Base-by-base conservation (phyloP, 306 rosid genomes). In the Prunus davidiana region DNA sequence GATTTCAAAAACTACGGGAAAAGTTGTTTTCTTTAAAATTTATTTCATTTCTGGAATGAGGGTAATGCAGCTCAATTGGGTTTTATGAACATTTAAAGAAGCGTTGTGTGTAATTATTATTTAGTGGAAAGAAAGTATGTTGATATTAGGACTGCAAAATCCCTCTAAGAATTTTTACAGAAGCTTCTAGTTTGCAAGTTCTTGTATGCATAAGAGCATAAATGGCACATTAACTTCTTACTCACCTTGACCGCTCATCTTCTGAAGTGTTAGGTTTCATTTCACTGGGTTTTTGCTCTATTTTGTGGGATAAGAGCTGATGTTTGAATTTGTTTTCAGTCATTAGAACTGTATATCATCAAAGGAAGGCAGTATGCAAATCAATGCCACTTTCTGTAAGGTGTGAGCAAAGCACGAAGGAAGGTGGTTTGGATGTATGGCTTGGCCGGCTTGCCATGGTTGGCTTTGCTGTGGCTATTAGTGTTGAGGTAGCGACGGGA, bases 361-460 rank as follows among this genome's bases (percentile, higher is more conserved):
- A 52, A 82, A 84, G 87, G 84, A 83, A 84, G 65, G 10, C 45
- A 1, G 72, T 78, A 5, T 20, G 76, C 72, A 90, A 78, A 75
- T 87, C 92, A 67, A 76, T 64, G 79, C 71, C 91, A 15, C 74
- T 92, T 69, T 81, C 97, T 6, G 73, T 92, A 82, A 88, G 90
- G 80, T 82, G 97, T 73, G 97, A 91, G 82, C 97, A 92, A 82
- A 82, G 83, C 50, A 68, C 88, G n/a, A 79, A 83, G 79, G 86
- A 76, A 52, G 89, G 89, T 16, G 68, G 88, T 80, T 70, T 92
- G 88, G 97, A 95, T 77, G 89, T 92, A 45, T 92, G 97, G 97
- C 86, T 92, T 4, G 96, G 97, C 65, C 87, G 98, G 78, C n/a
- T 79, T 11, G 97, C 96, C 66, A 95, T 95, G 98, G 79, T 95